Conservation (phyloP, 768 basidiomycete species). For the Leccinum subgranulosum region DNA sequence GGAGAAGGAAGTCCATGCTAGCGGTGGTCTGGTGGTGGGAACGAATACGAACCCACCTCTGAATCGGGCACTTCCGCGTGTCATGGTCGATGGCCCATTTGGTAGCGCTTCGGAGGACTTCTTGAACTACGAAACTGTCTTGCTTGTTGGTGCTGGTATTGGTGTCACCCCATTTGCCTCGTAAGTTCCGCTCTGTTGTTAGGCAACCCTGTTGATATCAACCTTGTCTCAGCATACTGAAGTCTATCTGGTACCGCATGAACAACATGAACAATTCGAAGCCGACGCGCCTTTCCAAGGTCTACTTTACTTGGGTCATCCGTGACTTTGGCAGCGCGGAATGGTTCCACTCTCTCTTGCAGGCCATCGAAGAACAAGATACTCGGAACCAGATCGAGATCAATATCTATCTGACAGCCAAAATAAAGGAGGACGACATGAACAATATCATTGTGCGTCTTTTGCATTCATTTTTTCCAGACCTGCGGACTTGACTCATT, state of each 20-base stretch:
- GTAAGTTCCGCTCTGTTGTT: conserved; percentile 42
- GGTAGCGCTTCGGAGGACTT: conserved; percentile 92
- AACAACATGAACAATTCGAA: conserved; percentile 76
- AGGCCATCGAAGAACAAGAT: conserved; percentile 94
- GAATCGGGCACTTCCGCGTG: conserved; percentile 75
- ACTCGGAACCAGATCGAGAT: conserved; percentile 84
- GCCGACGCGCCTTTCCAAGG: conserved; percentile 83
- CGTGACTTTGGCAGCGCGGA: conserved; percentile 87
- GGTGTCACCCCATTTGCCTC: conserved; percentile 96
- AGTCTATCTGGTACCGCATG: conserved; percentile 96
- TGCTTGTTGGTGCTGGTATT: conserved; percentile 92
- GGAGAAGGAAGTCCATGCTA: conserved; percentile 40
- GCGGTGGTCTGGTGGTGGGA: conserved; percentile 60
- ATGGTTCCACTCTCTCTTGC: conserved; percentile 92
- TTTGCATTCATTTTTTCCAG: not conserved
- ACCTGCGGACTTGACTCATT: conserved; percentile 1
- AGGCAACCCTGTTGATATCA: not conserved
- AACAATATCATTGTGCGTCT: conserved; percentile 79
- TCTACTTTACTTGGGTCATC: conserved; percentile 95
- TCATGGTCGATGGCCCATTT: conserved; percentile 97
- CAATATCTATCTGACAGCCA: conserved; percentile 89
- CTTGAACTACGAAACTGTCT: conserved; percentile 81
- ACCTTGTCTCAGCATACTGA: conserved; percentile 58
- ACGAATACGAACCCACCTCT: conserved; percentile 56
- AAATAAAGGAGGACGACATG: conserved; percentile 89